These are phyloP conservation scores for Cadophora gregata DNA, from an alignment of 2,329 filamentous ascomycete species.

Conservation along the genomic window DNA sequence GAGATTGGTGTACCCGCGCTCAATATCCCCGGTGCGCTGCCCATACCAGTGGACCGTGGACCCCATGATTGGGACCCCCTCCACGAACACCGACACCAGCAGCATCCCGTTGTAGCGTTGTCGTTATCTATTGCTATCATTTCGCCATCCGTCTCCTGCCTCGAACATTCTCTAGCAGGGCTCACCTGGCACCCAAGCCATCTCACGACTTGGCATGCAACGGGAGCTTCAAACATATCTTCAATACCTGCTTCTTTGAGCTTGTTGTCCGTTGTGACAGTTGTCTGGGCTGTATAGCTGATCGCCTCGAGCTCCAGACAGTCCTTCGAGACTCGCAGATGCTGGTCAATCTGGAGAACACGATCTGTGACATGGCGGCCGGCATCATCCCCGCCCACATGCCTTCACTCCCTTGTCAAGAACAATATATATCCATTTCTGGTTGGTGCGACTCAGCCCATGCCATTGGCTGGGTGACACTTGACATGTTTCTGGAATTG, in stretches of 20 bases:
- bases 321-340: neutral
- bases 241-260: conserved; percentile 25
- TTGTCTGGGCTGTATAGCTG: neutral
- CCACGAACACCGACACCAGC: neutral
- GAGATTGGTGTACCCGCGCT: neutral
- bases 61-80: too few relatives aligned
- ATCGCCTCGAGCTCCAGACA: neutral
- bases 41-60: neutral
- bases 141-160: neutral
- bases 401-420: conserved; percentile 5
- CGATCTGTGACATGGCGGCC: neutral
- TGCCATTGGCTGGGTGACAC: conserved; percentile 2
- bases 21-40: neutral
- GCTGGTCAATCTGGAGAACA: neutral
- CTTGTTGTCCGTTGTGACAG: neutral
- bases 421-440: neutral
- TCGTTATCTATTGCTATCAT: conserved; percentile 13
- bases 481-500: conserved; percentile 19
- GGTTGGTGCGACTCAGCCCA: neutral
- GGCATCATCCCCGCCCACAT: conserved; percentile 7
- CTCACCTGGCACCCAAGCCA: conserved; percentile 9
- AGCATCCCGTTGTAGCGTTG: neutral
- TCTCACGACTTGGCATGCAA: conserved; percentile 22
- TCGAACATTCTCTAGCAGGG: conserved; percentile 9
- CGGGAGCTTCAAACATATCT: conserved; percentile 13